These are phyloP conservation scores for Spathaspora sp. DNA, from an alignment of 805 yeast species.

Conservation along the genomic window DNA sequence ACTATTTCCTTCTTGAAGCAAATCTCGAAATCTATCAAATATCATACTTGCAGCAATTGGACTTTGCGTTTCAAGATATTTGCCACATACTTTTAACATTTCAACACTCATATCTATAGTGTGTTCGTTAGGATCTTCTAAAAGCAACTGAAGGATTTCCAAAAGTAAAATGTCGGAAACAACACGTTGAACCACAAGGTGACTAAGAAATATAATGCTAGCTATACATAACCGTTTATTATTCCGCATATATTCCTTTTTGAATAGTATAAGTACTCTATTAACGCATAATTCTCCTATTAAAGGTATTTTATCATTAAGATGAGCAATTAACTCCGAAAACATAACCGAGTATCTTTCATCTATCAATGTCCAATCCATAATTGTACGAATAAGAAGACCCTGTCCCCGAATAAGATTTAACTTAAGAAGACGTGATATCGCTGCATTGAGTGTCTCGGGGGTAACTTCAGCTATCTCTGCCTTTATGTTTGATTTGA, in stretches of 20 bases:
- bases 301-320: conserved; percentile 67
- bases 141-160: conserved; percentile 31
- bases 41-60: conserved; percentile 44
- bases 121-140: conserved; percentile 44
- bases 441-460: conserved; percentile 46
- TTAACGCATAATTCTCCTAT: conserved; percentile 56
- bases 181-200: conserved; percentile 61
- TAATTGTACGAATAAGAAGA: conserved; percentile 51
- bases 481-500: conserved; percentile 46
- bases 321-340: conserved; percentile 53
- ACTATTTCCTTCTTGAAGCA: conserved; percentile 51
- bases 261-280: conserved; percentile 57
- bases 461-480: conserved; percentile 44
- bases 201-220: conserved; percentile 48
- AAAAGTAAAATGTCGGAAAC: conserved; percentile 27
- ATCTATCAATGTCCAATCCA: conserved; percentile 49
- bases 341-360: conserved; percentile 42
- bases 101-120: conserved; percentile 53
- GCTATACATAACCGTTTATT: conserved; percentile 42
- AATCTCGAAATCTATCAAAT: conserved; percentile 55
- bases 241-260: conserved; percentile 46
- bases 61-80: conserved; percentile 40
- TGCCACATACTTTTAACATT: conserved; percentile 53
- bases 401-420: conserved; percentile 65
- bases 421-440: conserved; percentile 47